Base-by-base conservation (phyloP, 148 eudicot genomes). In the Diospyros lotus region DNA sequence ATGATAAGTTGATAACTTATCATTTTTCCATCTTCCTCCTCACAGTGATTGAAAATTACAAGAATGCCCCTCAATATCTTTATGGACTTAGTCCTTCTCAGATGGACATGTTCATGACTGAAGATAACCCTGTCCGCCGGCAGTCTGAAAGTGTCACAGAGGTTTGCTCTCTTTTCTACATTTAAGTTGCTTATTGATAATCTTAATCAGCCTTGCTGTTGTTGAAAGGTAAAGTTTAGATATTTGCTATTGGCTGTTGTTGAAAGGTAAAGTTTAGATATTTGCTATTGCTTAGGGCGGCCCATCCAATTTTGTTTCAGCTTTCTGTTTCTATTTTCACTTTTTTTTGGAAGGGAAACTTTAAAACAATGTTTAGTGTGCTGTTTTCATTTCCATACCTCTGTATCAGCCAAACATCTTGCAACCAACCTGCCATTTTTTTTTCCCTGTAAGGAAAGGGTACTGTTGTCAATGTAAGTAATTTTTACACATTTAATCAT, bases 41-140 rank as follows among this genome's bases (percentile, higher is more conserved):
- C 76, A 72, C 64, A 93, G 98, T 91, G 86, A 83, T 79, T 86
- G 94, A 91, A 9, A 89, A 93, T 82, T 88, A 76, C 82, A 84
- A 87, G 84, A 89, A 84, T 71, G 85, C 77, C 42, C 94, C 94
- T 48, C 86, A 88, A 76, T 82, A 75, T 84, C 87, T 94, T 13
- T 90, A 94, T 75, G 98, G 97, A 73, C 92, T 94, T 66, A 42
- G 71, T 75, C 93, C 97, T 59, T 78, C 90, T 54, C 91, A 94
- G 78, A 83, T 94, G 93, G 94, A 90, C 77, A 84, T 88, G 95
- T 87, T 94, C 88, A 88, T 88, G 90, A 91, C 90, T 13, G 91
- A 86, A 75, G 91, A 93, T 82, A 93, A 85, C 79, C 92, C 93
- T 9, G 82, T 81, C 52, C 78, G 89, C 72, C 80, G 86, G 13